Percentiles rank a stretch among this genome's conserved stretches.
Evolutionary conservation across 2,329 filamentous ascomycete genomes (phyloP).

Genomic region (Didymella lethalis): DNA sequence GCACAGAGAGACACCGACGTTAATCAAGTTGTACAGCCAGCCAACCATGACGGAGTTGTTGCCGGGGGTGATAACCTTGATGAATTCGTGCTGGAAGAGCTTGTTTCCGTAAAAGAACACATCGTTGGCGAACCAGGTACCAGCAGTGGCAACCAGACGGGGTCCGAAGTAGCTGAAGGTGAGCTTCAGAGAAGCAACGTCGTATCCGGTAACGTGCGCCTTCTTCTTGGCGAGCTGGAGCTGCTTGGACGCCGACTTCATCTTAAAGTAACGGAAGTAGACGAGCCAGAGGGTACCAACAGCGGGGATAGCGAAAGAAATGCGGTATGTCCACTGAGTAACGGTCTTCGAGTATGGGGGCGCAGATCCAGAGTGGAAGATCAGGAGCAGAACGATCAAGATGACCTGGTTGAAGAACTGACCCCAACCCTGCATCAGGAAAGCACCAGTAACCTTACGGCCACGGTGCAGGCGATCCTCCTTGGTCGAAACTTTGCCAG

Average conservation of each 20-base stretch:
- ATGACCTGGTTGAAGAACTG: slow-evolving; percentile 93
- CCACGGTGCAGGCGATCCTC: slow-evolving; percentile 95
- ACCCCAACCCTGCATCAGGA: slow-evolving; percentile 98
- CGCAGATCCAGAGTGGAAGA: slow-evolving; percentile 83
- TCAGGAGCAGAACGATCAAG: slow-evolving; percentile 83
- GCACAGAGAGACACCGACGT: slow-evolving; percentile 82
- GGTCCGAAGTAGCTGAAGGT: slow-evolving; percentile 86
- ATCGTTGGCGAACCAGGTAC: slow-evolving; percentile 94
- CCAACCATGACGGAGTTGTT: slow-evolving; percentile 78
- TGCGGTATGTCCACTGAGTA: slow-evolving; percentile 88
- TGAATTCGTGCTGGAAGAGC: slow-evolving; percentile 93
- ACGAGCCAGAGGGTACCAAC: slow-evolving; percentile 92
- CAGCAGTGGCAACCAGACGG: slow-evolving; percentile 84
- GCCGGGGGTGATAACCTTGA: slow-evolving; percentile 76
- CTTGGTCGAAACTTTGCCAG: slow-evolving; percentile 85
- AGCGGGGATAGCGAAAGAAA: slow-evolving; percentile 91
- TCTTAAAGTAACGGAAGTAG: slow-evolving; percentile 95
- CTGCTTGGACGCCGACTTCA: slow-evolving; percentile 86
- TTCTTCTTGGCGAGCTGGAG: slow-evolving; percentile 85
- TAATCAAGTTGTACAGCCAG: slow-evolving; percentile 94
- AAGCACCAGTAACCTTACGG: slow-evolving; percentile 92
- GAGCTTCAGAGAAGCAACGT: slow-evolving; percentile 79
- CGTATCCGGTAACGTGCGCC: slow-evolving; percentile 88
- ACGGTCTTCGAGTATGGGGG: slow-evolving; percentile 77
- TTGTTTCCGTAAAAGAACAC: slow-evolving; percentile 99